Conservation (phyloP, 352 stramenopile genomes). For the Phytopythium kandeliae region DNA sequence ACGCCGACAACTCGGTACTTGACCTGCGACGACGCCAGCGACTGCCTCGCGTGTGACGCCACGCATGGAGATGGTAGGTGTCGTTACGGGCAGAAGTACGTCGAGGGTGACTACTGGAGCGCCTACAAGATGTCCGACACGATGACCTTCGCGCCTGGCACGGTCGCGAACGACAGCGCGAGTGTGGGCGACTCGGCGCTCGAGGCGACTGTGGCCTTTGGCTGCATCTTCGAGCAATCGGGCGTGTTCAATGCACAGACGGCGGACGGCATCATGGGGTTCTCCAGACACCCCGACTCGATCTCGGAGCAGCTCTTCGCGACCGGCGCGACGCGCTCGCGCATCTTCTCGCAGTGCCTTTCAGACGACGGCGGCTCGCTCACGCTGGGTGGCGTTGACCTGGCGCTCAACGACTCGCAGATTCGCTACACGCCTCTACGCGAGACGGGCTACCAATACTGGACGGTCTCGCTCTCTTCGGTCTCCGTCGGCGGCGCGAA, state of each 20-base stretch:
- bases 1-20: constrained; percentile 44
- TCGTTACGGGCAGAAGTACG: constrained; percentile 90
- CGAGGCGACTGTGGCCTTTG: constrained; percentile 80
- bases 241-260: constrained; percentile 90
- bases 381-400: constrained; percentile 88
- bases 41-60: constrained; percentile 24
- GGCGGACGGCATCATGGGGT: constrained; percentile 97
- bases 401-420: constrained; percentile 48
- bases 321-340: constrained; percentile 66
- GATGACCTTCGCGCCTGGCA: constrained; percentile 35
- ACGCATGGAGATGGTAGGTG: constrained; percentile 56
- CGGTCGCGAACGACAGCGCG: neutral
- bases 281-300: constrained; percentile 87
- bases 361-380: constrained; percentile 83
- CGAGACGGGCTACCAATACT: constrained; percentile 74
- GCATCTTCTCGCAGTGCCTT: constrained; percentile 94
- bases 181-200: constrained; percentile 10
- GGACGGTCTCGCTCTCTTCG: constrained; percentile 56
- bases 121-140: constrained; percentile 86
- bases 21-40: constrained; percentile 29
- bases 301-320: constrained; percentile 91
- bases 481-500: constrained; percentile 31
- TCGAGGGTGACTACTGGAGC: constrained; percentile 91
- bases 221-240: constrained; percentile 91
- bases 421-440: constrained; percentile 87